phyloP scores from a whole-genome alignment of 2,329 filamentous ascomycete genomes.

The Bipolaris oryzae region DNA sequence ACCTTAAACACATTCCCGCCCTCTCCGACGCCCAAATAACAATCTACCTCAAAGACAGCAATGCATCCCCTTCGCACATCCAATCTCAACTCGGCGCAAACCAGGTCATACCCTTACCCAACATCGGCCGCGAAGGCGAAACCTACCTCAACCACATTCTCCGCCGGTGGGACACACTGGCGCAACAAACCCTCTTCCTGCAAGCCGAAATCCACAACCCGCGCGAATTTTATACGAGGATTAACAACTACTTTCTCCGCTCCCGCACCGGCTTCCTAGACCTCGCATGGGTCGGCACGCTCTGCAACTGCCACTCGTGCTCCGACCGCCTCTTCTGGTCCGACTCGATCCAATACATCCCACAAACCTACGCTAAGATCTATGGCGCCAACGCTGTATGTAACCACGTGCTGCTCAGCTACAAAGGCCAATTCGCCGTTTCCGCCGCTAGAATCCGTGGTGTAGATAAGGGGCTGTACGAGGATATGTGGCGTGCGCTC shows the following conservation, averaged over 20 bases:
- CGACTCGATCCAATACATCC: slow-evolving; percentile 48
- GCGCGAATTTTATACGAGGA: slow-evolving; percentile 42
- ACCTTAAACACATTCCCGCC: slow-evolving; percentile 25
- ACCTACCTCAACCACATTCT: slow-evolving; percentile 57
- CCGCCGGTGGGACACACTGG: slow-evolving; percentile 50
- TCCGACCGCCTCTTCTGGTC: slow-evolving; percentile 49
- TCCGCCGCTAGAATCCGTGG: slow-evolving; percentile 52
- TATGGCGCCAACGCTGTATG: slow-evolving; percentile 30
- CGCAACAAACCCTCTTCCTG: slow-evolving; percentile 56
- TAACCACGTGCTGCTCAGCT: slow-evolving; percentile 48
- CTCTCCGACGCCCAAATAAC: slow-evolving; percentile 26
- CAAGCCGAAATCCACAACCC: slow-evolving; percentile 53
- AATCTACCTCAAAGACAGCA: slow-evolving; percentile 42
- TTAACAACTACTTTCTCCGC: slow-evolving; percentile 48
- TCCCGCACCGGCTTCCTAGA: slow-evolving; percentile 53
- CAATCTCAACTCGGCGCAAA: slow-evolving; percentile 26
- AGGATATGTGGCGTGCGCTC: slow-evolving; percentile 35
- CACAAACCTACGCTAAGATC: slow-evolving; percentile 39
- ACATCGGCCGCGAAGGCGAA: slow-evolving; percentile 53
- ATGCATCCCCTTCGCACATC: slow-evolving; percentile 24
- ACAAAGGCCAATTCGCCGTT: slow-evolving; percentile 56
- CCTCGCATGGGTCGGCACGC: slow-evolving; percentile 47
- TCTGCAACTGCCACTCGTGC: slow-evolving; percentile 50
- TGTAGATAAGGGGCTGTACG: slow-evolving; percentile 41
- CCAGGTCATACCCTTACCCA: slow-evolving; percentile 36